These are phyloP conservation scores for Articulospora tetracladia DNA, from an alignment of 495 filamentous ascomycete genomes.

Conservation along the genomic window DNA sequence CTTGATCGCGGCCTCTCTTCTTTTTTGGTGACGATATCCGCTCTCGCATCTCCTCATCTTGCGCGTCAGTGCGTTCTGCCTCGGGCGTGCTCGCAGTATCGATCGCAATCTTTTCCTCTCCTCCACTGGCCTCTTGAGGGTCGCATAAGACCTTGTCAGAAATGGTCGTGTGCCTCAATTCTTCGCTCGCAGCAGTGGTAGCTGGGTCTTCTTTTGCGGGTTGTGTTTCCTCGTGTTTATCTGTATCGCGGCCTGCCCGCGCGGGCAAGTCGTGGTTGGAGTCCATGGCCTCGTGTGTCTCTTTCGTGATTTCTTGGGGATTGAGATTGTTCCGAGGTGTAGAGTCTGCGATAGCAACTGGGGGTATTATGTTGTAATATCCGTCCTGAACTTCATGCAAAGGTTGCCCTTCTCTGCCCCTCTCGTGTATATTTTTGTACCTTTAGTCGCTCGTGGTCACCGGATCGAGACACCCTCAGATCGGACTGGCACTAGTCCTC, in stretches of 20 bases:
- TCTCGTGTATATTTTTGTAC: background rate
- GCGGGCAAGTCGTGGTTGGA: constrained; percentile 26
- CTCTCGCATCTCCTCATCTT: constrained; percentile 37
- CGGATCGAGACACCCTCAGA: background rate
- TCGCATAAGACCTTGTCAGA: constrained; percentile 35
- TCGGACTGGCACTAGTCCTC: background rate
- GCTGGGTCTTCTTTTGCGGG: constrained; percentile 45
- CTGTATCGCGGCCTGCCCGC: constrained; percentile 13
- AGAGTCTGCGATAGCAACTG: constrained; percentile 3
- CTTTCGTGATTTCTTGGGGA: background rate
- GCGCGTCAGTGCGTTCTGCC: constrained; percentile 25
- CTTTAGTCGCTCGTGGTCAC: background rate
- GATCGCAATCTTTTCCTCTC: constrained; percentile 21
- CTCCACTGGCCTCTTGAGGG: background rate
- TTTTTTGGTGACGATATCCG: constrained; percentile 52
- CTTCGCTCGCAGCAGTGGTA: constrained; percentile 49
- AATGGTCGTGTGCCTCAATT: constrained; percentile 50
- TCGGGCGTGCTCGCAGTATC: constrained; percentile 29
- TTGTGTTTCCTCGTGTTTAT: constrained; percentile 10
- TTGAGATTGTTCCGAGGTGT: background rate
- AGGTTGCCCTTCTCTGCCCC: background rate
- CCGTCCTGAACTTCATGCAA: background rate
- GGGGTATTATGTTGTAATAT: background rate
- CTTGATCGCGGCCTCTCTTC: constrained; percentile 50
- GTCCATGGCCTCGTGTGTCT: constrained; percentile 5